Evolutionary conservation across 805 yeast genomes (phyloP), one percentile per base, ranked within the genome.

Genomic region (Kurtzmaniella fragi): DNA sequence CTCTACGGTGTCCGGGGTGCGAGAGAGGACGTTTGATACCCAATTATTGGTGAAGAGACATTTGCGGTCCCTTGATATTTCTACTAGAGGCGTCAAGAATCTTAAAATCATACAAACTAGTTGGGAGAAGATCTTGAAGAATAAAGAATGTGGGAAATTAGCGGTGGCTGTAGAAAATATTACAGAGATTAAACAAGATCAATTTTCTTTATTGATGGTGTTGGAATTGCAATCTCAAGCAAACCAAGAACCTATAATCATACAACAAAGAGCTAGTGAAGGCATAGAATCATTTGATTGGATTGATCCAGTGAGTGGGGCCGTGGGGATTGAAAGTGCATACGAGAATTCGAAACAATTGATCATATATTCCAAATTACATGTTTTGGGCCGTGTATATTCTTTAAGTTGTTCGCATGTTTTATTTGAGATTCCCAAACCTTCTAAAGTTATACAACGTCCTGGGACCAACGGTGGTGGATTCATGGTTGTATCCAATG

Each of bases 361-460:
- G 16, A 54, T 58, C 3, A 46, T 67, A 4, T 65, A 55, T 42
- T 52, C 67, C 9, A 49, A 50, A 23, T 39, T 47, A 17, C 37
- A 47, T 16, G 48, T 67, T 9, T 55, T 56, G 26, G 52, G 54
- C 11, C 60, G 59, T 34, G 49, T 67, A 9, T 68, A 64, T 42
- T 67, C 73, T 1, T 42, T 68, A 3, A 66, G 64, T 41, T 59
- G 67, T 39, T 54, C 65, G 0, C 59, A 56, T 31, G 42, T 62
- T 10, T 41, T 64, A 5, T 52, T 59, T 40, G 59, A 59, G 7
- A 42, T 68, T 1, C 51, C 61, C 26, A 64, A 63, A 40, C 74
- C 74, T 1, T 37, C 54, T 1, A 20, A 20, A 20, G 8, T 34
- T 49, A n/a, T 31, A 54, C 4, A 52, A 47, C 43, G 56, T 31